Evolutionary conservation across 2,329 filamentous ascomycete species (phyloP), one percentile per base, ranked within the genome.

Genomic region (Pseudocercospora fuligena): DNA sequence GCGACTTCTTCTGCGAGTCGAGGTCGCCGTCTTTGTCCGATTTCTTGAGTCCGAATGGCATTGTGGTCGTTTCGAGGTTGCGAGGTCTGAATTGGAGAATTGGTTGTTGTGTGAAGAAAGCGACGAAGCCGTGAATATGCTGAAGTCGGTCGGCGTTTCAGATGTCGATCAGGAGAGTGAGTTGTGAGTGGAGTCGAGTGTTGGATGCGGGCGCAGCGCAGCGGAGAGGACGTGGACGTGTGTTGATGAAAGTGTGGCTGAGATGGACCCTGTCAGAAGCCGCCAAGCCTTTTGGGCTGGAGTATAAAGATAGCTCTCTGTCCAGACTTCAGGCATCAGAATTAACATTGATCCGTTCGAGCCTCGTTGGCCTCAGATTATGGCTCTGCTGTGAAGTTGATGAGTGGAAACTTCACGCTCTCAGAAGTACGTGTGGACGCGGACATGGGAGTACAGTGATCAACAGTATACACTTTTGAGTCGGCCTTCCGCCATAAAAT

Each of bases 1-100:
- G 84, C n/a, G 86, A 85, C 64, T 80, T 81, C 76, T 86, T 85
- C 76, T 81, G 83, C 46, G 79, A 78, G 66, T 85, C 80, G 57
- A 85, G 83, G 69, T 85, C 85, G 73, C 80, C 83, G 67, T 82
- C 81, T 76, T 88, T 88, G 64, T 79, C 77, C 71, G 78, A 76
- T 76, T 86, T 87, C 68, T 81, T 78, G 72, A 87, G 81, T 46
- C 82, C 81, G 74, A 82, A 81, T 11, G 72, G 73, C 73, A 77
- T 78, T 63, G 8, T 73, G 59, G 58, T 27, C 8, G 19, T 47
- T 36, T 61, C 9, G 46, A 25, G 5, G 12, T 3, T 57, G 29
- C 25, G 25, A 36, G 16, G n/a, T 29, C 19, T 14, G 60, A 11
- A n/a, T 16, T 59, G 12, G 16, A 56, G 27, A 23, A 14, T n/a